These are phyloP conservation scores for Sugiyamaella novakii DNA, from an alignment of 1,139 yeast genomes.

Conservation along the genomic window DNA sequence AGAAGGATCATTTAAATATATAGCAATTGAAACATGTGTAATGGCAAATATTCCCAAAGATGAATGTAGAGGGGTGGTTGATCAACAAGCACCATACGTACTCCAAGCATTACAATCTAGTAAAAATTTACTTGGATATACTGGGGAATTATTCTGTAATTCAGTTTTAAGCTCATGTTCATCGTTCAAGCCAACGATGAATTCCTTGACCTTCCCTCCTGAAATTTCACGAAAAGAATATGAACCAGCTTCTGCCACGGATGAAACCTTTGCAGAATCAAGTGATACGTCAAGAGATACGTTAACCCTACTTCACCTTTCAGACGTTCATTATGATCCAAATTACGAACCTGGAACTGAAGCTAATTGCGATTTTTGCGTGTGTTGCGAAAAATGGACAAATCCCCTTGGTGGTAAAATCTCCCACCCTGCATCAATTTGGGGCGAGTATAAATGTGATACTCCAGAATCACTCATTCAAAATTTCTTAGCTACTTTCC, in stretches of 20 bases:
- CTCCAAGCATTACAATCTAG: conserved; percentile 16
- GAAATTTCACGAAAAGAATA: not conserved
- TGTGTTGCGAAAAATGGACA: conserved; percentile 48
- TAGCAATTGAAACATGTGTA: conserved; percentile 14
- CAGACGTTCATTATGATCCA: conserved; percentile 64
- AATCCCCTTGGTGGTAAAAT: conserved; percentile 25
- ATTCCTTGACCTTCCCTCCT: conserved; percentile 3
- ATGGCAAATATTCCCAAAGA: conserved; percentile 13
- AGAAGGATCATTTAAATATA: conserved; percentile 10
- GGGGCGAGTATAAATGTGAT: conserved; percentile 65
- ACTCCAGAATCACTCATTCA: conserved; percentile 58
- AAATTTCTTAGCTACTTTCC: conserved; percentile 48
- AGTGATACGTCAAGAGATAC: conserved; percentile 36
- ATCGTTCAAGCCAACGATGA: conserved; percentile 5
- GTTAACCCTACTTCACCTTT: conserved; percentile 63
- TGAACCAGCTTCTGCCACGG: not conserved
- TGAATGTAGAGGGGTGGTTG: conserved; percentile 20
- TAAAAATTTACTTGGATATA: conserved; percentile 17
- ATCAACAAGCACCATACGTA: conserved; percentile 18
- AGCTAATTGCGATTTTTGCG: conserved; percentile 55
- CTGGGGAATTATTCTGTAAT: conserved; percentile 21
- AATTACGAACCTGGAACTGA: conserved; percentile 61
- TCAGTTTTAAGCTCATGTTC: conserved; percentile 17
- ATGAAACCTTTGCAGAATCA: not conserved
- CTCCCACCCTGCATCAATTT: conserved; percentile 58